Percentiles rank a stretch among this genome's conserved stretches.
These are phyloP conservation scores for Bipolaris oryzae DNA, from an alignment of 2,329 filamentous ascomycete species.

Conservation along the genomic window DNA sequence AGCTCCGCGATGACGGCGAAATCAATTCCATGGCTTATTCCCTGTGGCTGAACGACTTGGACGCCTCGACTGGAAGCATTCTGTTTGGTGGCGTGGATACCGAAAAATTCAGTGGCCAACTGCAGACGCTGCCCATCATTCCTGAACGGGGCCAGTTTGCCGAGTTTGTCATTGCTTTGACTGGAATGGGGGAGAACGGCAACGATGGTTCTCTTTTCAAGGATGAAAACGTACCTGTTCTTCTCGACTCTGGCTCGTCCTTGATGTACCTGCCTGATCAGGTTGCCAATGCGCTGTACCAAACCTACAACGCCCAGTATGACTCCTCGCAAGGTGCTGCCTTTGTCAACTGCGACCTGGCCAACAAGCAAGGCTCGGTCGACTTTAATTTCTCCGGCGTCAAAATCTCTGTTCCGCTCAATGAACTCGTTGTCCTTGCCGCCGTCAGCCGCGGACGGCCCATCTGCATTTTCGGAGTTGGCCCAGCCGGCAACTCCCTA, in stretches of 20 bases:
- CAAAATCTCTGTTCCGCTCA: slow-evolving; percentile 60
- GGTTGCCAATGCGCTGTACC: slow-evolving; percentile 56
- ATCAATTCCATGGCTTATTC: slow-evolving; percentile 72
- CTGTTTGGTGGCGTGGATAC: slow-evolving; percentile 83
- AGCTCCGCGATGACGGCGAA: slow-evolving; percentile 65
- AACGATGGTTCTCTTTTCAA: slow-evolving; percentile 52
- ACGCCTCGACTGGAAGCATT: slow-evolving; percentile 70
- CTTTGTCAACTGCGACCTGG: slow-evolving; percentile 60
- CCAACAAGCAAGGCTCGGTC: slow-evolving; percentile 56
- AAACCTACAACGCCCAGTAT: slow-evolving; percentile 51
- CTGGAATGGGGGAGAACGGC: slow-evolving; percentile 53
- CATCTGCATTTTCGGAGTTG: slow-evolving; percentile 58
- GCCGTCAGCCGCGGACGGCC: slow-evolving; percentile 50
- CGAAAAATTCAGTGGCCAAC: slow-evolving; percentile 69
- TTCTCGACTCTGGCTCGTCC: slow-evolving; percentile 78
- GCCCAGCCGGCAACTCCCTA: slow-evolving; percentile 55
- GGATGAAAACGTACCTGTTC: slow-evolving; percentile 57
- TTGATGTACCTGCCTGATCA: slow-evolving; percentile 71
- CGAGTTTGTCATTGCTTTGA: slow-evolving; percentile 59
- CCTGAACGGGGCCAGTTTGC: slow-evolving; percentile 57
- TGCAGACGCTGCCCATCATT: slow-evolving; percentile 67
- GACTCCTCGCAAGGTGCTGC: slow-evolving; percentile 52
- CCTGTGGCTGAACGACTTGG: slow-evolving; percentile 66
- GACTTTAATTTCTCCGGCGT: slow-evolving; percentile 64
- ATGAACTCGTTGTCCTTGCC: slow-evolving; percentile 62